These are phyloP conservation scores for Hygrophila difformis DNA, from an alignment of 257 asterid species.

Conservation along the genomic window DNA sequence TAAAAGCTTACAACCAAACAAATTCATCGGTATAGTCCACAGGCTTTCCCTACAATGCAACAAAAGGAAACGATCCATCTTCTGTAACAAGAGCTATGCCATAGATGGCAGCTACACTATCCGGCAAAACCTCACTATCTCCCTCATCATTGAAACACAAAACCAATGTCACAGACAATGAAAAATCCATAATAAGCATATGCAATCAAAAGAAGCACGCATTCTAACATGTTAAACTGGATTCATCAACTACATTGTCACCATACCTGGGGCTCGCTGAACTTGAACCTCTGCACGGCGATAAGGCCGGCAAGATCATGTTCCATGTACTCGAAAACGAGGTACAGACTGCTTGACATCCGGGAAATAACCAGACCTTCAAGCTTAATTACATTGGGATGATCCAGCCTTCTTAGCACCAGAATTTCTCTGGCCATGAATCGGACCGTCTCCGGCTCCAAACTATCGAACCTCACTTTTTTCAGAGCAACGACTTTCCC, in stretches of 20 bases:
- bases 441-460: slow-evolving; percentile 81
- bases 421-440: slow-evolving; percentile 80
- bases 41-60: slow-evolving; percentile 12
- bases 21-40: slow-evolving; percentile 22
- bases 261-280: slow-evolving; percentile 48
- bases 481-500: slow-evolving; percentile 89
- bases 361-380: slow-evolving; percentile 50
- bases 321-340: slow-evolving; percentile 51
- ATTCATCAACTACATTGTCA: neutral
- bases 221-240: neutral
- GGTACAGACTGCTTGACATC: slow-evolving; percentile 51
- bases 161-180: slow-evolving; percentile 14
- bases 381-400: slow-evolving; percentile 51
- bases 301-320: slow-evolving; percentile 59
- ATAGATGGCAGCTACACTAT: neutral
- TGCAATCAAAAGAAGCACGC: too few relatives aligned
- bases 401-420: slow-evolving; percentile 35
- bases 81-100: slow-evolving; percentile 7
- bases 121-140: slow-evolving; percentile 6
- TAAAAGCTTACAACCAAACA: slow-evolving; percentile 18
- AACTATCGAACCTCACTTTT: slow-evolving; percentile 82
- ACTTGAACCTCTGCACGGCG: slow-evolving; percentile 33
- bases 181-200: neutral
- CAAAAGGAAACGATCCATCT: slow-evolving; percentile 10
- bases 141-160: neutral